These are phyloP conservation scores for Cladophialophora yegresii DNA, from an alignment of 2,329 filamentous ascomycete species.

Conservation along the genomic window DNA sequence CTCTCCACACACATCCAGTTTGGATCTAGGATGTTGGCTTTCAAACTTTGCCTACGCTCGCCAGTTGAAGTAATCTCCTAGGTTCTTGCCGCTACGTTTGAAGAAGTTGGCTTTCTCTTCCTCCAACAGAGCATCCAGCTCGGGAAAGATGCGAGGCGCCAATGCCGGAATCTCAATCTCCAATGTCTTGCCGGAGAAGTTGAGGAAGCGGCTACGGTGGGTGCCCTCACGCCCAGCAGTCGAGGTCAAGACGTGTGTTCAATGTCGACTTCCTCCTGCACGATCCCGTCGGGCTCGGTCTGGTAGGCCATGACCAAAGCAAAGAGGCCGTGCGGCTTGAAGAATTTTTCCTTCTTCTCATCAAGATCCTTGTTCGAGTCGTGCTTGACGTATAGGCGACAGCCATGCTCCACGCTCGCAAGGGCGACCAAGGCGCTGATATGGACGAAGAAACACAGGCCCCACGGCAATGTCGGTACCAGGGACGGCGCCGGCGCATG, in stretches of 20 bases:
- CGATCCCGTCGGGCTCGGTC: constrained; percentile 41
- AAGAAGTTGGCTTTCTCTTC: constrained; percentile 30
- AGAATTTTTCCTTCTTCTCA: constrained; percentile 58
- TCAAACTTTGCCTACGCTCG: constrained; percentile 49
- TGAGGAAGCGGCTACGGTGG: constrained; percentile 11
- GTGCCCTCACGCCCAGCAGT: constrained; percentile 31
- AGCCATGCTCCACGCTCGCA: constrained; percentile 2
- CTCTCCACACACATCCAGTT: constrained; percentile 40
- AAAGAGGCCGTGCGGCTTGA: constrained; percentile 58
- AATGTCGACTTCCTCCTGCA: constrained; percentile 37
- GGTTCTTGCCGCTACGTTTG: constrained; percentile 39
- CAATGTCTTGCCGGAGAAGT: constrained; percentile 37
- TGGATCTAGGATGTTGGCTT: constrained; percentile 46
- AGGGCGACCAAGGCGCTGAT: constrained; percentile 12
- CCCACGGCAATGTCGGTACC: constrained; percentile 7
- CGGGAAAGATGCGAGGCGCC: constrained; percentile 53
- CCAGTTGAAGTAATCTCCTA: constrained; percentile 54
- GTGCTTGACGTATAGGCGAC: constrained; percentile 26
- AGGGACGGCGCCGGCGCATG: constrained; percentile 10
- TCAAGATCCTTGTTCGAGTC: constrained; percentile 58
- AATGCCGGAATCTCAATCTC: constrained; percentile 47
- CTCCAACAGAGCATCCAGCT: constrained; percentile 27
- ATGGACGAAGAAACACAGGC: constrained; percentile 11
- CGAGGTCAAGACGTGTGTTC: constrained; percentile 46
- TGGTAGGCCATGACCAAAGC: constrained; percentile 58